Base-by-base conservation (phyloP, 2,329 filamentous ascomycete species). In the Apiospora phragmitis region DNA sequence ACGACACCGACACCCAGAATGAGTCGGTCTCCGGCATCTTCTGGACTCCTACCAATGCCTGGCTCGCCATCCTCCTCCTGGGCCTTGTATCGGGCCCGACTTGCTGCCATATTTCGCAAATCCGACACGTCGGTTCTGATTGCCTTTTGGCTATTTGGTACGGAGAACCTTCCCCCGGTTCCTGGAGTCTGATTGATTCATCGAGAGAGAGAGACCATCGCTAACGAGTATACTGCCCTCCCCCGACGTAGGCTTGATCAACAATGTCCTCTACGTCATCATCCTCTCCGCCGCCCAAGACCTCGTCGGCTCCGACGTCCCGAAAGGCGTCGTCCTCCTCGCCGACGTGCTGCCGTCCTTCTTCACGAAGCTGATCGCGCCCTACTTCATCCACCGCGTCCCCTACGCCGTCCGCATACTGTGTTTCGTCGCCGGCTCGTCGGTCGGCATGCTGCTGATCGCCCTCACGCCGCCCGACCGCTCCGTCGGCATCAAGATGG, bases 181-280 rank as follows among this genome's bases (percentile, higher is more conserved):
- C 8, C 55, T 38, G 4, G 18, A 3, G 9, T 62, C 32, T 62
- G 55, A 14, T 38, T 38, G 24, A n/a, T 47, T 7, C 3, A n/a
- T n/a, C n/a, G n/a, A n/a, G n/a, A n/a, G n/a, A n/a, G 32, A 43
- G 8, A 45, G 38, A 4, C 65, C 3, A 18, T 42, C 14, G 41
- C 38, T 45, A 67, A 67, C 38, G n/a, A 18, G 26, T 43, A 35
- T 5, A 41, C 49, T 55, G 49, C n/a, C n/a, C 24, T 55, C 2
- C 26, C 29, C n/a, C 12, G 51, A 29, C 16, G 41, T 77, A 95
- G 94, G 94, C 68, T 85, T 96, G 24, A 96, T 98, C 80, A 98
- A 99, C 83, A 98, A 98, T 84, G 94, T 98, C 75, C 92, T 98
- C 83, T 98, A 98, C 82, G 95, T 98, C 70, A 93, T 98, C 80